Percentiles rank a stretch among this genome's conserved stretches.
Conservation (phyloP, 2,329 filamentous ascomycete genomes). For the Capronia epimyces region DNA sequence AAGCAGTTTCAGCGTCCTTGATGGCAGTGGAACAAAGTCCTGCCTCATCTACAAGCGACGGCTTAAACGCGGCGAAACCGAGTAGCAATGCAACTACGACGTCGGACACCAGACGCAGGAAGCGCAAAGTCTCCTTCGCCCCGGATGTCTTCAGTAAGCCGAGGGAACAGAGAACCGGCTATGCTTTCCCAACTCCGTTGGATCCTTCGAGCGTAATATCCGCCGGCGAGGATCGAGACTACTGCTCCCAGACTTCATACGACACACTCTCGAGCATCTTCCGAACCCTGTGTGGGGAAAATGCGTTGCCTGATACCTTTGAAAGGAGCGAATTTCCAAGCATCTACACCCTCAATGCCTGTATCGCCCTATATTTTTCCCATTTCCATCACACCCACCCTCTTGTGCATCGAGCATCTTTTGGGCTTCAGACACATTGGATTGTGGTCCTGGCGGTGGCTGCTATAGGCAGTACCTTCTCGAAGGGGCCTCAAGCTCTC, state of each 20-base stretch:
- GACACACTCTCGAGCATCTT: slow-evolving; percentile 33
- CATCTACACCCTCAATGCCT: slow-evolving; percentile 30
- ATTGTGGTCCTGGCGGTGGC: slow-evolving; percentile 38
- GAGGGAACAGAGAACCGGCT: slow-evolving; percentile 8
- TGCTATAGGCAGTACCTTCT: slow-evolving; percentile 39
- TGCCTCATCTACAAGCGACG: slow-evolving; percentile 22
- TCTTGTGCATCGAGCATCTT: slow-evolving; percentile 37
- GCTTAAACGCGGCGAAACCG: slow-evolving; percentile 10
- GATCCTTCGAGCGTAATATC: slow-evolving; percentile 3
- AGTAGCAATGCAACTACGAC: slow-evolving; percentile 1
- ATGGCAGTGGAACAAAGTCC: slow-evolving; percentile 19
- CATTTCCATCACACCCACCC: slow-evolving; percentile 40
- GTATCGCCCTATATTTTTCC: slow-evolving; percentile 36
- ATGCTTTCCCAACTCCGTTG: slow-evolving; percentile 14
- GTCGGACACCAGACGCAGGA: slow-evolving; percentile 21
- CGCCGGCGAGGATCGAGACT: slow-evolving; percentile 2
- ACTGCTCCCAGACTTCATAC: slow-evolving; percentile 25
- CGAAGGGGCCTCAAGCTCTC: slow-evolving; percentile 29
- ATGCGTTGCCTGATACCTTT: slow-evolving; percentile 33
- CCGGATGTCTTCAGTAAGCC: slow-evolving; percentile 16
- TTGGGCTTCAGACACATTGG: slow-evolving; percentile 39
- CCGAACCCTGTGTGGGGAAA: slow-evolving; percentile 33
- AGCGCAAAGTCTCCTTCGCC: slow-evolving; percentile 15
- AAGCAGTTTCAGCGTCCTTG: slow-evolving; percentile 4
- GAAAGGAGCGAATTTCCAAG: slow-evolving; percentile 33